phyloP scores from a whole-genome alignment of 106 monocot genomes.

The Cymbidium sinense region DNA sequence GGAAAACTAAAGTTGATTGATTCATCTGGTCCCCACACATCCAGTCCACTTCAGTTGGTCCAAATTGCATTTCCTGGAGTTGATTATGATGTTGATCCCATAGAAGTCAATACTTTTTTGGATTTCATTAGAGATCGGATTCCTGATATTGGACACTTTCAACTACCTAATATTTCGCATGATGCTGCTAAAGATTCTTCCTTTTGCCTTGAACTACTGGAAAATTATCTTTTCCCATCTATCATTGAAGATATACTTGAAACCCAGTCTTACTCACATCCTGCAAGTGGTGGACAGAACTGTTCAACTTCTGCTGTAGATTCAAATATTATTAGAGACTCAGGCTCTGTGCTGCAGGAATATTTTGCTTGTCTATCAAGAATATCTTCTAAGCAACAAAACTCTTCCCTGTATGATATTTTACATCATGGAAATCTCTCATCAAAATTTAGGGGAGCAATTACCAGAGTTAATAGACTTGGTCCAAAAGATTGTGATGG shows the following conservation, averaged over 20 bases:
- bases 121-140: slow-evolving; percentile 17
- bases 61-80: slow-evolving; percentile 23
- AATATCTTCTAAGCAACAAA: slow-evolving; percentile 20
- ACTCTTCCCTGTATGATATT: slow-evolving; percentile 13
- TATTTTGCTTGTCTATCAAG: slow-evolving; percentile 23
- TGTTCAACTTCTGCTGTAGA: slow-evolving; percentile 6
- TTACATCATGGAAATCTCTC: slow-evolving; percentile 11
- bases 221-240: slow-evolving; percentile 47
- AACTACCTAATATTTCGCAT: slow-evolving; percentile 17
- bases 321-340: slow-evolving; percentile 12
- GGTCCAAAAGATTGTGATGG: slow-evolving; percentile 77
- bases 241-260: slow-evolving; percentile 28
- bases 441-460: slow-evolving; percentile 14
- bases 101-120: slow-evolving; percentile 29
- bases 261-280: slow-evolving; percentile 14
- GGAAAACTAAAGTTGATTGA: slow-evolving; percentile 21
- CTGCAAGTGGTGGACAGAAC: background rate
- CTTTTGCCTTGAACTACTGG: slow-evolving; percentile 43
- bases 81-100: slow-evolving; percentile 26
- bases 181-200: slow-evolving; percentile 3
- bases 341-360: slow-evolving; percentile 19
- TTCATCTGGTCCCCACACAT: slow-evolving; percentile 20
- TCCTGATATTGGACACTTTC: slow-evolving; percentile 21
- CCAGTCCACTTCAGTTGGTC: slow-evolving; percentile 12
- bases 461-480: slow-evolving; percentile 22